Evolutionary conservation across 192 early-diverging fungal genomes (phyloP).

Genomic region (Backusella luteola): DNA sequence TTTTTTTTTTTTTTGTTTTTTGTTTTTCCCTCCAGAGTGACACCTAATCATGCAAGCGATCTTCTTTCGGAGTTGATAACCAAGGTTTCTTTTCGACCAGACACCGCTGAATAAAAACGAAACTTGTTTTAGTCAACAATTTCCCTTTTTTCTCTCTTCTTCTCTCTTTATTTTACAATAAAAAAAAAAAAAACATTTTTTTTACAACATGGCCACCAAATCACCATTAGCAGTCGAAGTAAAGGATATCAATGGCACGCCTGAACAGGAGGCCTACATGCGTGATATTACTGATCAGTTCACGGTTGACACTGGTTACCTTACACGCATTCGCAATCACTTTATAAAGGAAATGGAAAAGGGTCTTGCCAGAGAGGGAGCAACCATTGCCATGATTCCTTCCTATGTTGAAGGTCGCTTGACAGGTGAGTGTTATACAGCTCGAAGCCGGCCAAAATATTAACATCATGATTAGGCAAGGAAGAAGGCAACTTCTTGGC

Average conservation of each 20-base stretch:
- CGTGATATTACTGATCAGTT: slow-evolving; percentile 49
- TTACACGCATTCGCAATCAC: slow-evolving; percentile 55
- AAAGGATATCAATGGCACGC: slow-evolving; percentile 42
- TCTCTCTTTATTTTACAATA: neutral
- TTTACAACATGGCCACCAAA: slow-evolving; percentile 2
- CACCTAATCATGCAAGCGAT: neutral
- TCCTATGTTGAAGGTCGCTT: slow-evolving; percentile 79
- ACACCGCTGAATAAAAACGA: neutral
- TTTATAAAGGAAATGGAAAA: slow-evolving; percentile 64
- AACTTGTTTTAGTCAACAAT: neutral
- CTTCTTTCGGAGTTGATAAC: neutral
- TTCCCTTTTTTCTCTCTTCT: neutral
- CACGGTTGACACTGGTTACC: slow-evolving; percentile 51
- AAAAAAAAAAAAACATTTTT: neutral
- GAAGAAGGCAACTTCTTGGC: slow-evolving; percentile 85
- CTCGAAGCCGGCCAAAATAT: neutral
- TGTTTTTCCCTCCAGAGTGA: too few species aligned
- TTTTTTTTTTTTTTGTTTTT: neutral
- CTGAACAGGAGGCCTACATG: slow-evolving; percentile 51
- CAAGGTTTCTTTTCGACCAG: neutral
- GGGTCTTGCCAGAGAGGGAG: slow-evolving; percentile 56
- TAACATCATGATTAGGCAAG: slow-evolving; percentile 35
- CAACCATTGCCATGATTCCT: slow-evolving; percentile 82
- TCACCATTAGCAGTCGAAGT: slow-evolving; percentile 30
- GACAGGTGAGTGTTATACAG: slow-evolving; percentile 44